A percentile compares a stretch with the other conserved stretches of the same genome.
phyloP scores from a whole-genome alignment of 352 stramenopile genomes.

The Globisporangium cederbergense region DNA sequence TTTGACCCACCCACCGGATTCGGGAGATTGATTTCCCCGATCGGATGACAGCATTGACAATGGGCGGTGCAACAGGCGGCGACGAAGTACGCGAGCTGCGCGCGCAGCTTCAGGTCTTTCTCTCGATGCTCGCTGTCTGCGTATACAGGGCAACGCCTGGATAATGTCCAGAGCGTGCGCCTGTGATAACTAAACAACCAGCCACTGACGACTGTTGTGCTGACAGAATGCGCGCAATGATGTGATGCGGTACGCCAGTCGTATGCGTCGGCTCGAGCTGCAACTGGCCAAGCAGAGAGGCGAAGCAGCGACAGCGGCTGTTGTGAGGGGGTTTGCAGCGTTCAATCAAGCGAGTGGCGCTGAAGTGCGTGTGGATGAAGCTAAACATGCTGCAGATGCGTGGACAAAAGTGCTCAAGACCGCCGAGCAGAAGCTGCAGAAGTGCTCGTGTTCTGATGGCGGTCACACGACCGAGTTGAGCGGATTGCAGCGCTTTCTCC shows the following conservation, averaged over 20 bases:
- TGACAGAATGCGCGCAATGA: slow-evolving; percentile 25
- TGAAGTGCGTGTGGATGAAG: not conserved
- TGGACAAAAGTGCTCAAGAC: slow-evolving; percentile 1
- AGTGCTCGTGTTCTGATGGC: not conserved
- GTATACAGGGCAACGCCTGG: not conserved
- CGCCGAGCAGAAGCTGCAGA: not conserved
- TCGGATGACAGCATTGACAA: not conserved
- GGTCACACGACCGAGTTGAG: slow-evolving; percentile 1
- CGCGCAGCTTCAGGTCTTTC: slow-evolving; percentile 8
- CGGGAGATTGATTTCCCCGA: not conserved
- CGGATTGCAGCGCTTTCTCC: slow-evolving; percentile 14
- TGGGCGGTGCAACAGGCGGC: not conserved
- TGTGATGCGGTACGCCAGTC: slow-evolving; percentile 23
- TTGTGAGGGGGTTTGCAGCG: not conserved
- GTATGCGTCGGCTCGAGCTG: slow-evolving; percentile 21
- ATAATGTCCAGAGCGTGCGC: not conserved
- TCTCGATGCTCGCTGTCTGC: not conserved
- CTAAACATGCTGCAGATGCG: not conserved
- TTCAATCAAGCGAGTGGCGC: not conserved
- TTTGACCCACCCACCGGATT: not conserved
- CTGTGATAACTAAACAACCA: not conserved
- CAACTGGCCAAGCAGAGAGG: slow-evolving; percentile 16
- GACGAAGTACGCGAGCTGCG: slow-evolving; percentile 11
- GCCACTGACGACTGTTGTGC: not conserved
- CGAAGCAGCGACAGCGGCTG: slow-evolving; percentile 2